Evolutionary conservation across 2,329 filamentous ascomycete species (phyloP).

Genomic region (Monilinia polystroma): DNA sequence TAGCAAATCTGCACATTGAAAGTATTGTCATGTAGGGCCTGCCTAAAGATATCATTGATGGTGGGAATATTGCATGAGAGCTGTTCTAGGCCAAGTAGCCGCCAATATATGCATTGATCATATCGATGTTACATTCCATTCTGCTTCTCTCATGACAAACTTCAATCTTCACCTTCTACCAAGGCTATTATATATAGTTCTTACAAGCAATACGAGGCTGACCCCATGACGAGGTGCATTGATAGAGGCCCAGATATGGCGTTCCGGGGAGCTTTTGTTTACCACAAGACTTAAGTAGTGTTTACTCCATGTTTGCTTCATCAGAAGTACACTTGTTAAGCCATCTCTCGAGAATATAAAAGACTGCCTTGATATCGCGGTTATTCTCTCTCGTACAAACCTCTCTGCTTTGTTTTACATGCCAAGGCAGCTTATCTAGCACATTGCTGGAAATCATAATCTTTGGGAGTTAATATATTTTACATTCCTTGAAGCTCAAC

Average conservation of each 20-base stretch:
- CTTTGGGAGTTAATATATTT: background rate
- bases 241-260: background rate
- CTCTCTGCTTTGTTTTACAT: background rate
- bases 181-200: constrained; percentile 9
- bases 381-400: background rate
- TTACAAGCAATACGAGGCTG: constrained; percentile 11
- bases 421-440: background rate
- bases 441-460: background rate
- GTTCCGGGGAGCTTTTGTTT: background rate
- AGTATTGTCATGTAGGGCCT: background rate
- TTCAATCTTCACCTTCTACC: background rate
- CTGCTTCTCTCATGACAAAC: background rate
- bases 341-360: constrained; percentile 3
- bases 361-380: background rate
- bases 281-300: background rate
- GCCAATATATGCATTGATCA: background rate
- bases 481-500: background rate
- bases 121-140: background rate
- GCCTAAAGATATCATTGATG: background rate
- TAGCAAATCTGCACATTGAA: background rate
- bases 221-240: constrained; percentile 7
- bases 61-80: background rate
- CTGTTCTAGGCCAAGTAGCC: background rate
- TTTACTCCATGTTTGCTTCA: background rate
- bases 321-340: background rate